Evolutionary conservation across 2,329 filamentous ascomycete genomes (phyloP).

Genomic region (Fusarium palustre): DNA sequence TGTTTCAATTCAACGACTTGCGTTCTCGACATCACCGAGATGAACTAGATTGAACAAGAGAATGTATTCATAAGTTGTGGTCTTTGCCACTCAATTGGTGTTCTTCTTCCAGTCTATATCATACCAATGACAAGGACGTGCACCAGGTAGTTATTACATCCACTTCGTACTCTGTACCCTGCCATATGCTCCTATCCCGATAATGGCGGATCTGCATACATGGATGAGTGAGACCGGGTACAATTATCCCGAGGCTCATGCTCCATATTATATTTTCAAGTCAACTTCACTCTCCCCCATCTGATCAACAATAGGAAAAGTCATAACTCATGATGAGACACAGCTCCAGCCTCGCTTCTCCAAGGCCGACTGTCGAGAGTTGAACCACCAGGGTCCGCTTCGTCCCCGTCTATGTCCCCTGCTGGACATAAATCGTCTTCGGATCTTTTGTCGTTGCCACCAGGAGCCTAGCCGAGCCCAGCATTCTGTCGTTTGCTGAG

Average conservation of each 20-base stretch:
- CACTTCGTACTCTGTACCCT: slow-evolving; percentile 8
- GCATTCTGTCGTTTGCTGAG: slow-evolving; percentile 37
- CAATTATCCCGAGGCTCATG: not conserved
- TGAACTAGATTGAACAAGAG: not conserved
- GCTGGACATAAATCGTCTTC: slow-evolving; percentile 25
- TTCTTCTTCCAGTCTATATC: not conserved
- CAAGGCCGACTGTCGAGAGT: slow-evolving; percentile 26
- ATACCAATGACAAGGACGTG: not conserved
- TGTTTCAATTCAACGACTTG: not conserved
- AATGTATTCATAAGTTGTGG: slow-evolving; percentile 10
- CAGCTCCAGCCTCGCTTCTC: slow-evolving; percentile 43
- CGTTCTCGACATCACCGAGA: not conserved
- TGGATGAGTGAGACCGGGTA: not conserved
- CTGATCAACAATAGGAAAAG: slow-evolving; percentile 16
- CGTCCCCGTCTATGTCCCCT: slow-evolving; percentile 22
- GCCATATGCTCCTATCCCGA: not conserved
- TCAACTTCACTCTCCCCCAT: not conserved
- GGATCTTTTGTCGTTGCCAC: slow-evolving; percentile 37
- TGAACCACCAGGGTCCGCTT: slow-evolving; percentile 39
- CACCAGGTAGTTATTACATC: slow-evolving; percentile 10
- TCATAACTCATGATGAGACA: slow-evolving; percentile 37
- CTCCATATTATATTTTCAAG: not conserved
- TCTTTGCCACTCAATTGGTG: slow-evolving; percentile 3
- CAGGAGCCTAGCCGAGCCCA: slow-evolving; percentile 38
- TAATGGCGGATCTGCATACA: not conserved